A percentile compares a stretch with the other conserved stretches of the same genome.
These are phyloP conservation scores for Wickerhamomyces queroliae DNA, from an alignment of 805 yeast species.

Conservation along the genomic window DNA sequence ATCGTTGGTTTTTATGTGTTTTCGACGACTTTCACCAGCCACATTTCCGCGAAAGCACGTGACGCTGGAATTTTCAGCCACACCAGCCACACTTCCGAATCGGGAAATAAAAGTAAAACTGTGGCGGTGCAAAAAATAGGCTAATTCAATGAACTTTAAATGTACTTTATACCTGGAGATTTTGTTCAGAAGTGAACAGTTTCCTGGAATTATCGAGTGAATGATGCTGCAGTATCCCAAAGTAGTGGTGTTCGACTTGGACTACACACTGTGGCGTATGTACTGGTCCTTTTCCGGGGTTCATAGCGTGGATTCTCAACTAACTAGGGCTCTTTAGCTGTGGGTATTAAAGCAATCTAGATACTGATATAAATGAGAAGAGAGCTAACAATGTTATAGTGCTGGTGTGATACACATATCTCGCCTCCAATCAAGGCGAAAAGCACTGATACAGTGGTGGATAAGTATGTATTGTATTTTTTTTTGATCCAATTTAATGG, in stretches of 20 bases:
- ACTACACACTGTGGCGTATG: constrained; percentile 66
- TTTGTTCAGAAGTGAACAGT: no score
- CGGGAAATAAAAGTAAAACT: no score
- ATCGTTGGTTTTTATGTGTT: not conserved
- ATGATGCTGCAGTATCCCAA: constrained; percentile 30
- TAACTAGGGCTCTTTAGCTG: constrained; percentile 7
- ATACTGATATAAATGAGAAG: not conserved
- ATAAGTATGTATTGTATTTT: constrained; percentile 21
- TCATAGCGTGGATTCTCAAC: not conserved
- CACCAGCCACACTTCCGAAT: not conserved
- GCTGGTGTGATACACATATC: constrained; percentile 79
- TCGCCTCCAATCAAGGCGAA: constrained; percentile 43
- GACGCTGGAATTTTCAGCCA: not conserved
- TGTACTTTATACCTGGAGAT: no score
- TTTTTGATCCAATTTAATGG: not conserved
- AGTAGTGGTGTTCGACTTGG: constrained; percentile 69
- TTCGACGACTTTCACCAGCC: not conserved
- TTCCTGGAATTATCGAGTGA: no score
- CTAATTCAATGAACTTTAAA: no score
- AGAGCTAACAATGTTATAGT: constrained; percentile 17
- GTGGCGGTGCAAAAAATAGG: no score
- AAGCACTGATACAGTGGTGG: constrained; percentile 35
- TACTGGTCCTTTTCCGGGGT: constrained; percentile 21
- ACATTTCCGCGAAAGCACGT: not conserved
- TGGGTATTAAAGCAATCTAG: constrained; percentile 1